Evolutionary conservation across 345 rosid species (phyloP), one percentile per base, ranked within the genome.

Genomic region (Pugionium dolabratum): DNA sequence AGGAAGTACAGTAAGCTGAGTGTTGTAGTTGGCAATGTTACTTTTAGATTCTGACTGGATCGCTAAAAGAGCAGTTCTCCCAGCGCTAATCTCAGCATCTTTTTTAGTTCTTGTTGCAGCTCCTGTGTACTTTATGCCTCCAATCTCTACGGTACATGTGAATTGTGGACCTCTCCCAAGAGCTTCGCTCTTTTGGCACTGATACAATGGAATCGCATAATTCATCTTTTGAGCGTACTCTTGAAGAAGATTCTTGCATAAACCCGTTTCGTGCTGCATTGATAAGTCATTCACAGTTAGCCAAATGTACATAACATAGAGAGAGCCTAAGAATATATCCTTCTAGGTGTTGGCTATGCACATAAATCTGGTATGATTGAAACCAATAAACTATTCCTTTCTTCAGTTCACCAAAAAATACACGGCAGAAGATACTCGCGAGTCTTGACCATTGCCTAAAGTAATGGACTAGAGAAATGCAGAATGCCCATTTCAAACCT

Each of bases 141-240:
- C 97, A 72, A 94, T 82, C 71, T 88, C 93, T 58, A 90, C 91
- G 1, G 80, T 78, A 45, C 97, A 86, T 56, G 79, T 76, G 69
- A 81, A 94, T 39, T 36, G 55, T 9, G 67, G 43, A 47, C 41
- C 66, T 47, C 83, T 76, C 52, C 84, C 83, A 0, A 69, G 48
- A 33, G 72, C 52, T 70, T 85, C 93, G 11, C 58, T 77, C 75
- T 68, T 84, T 70, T 71, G 74, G 67, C 89, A 84, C 35, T 64
- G 77, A 65, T 90, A 94, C 32, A 81, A 0, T 4, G 97, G 97
- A 67, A 85, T 88, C 2, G 97, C 95, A 51, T 78, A 85, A 65
- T 90, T 90, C 99, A 83, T 90, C 82, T 88, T 94, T 69, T 90
- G 97, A 5, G 97, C 99, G 69, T 85, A 94, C 77, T 88, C 97